Conservation (phyloP, 1,284 basidiomycete species). For the Cryptococcus neoformans region DNA sequence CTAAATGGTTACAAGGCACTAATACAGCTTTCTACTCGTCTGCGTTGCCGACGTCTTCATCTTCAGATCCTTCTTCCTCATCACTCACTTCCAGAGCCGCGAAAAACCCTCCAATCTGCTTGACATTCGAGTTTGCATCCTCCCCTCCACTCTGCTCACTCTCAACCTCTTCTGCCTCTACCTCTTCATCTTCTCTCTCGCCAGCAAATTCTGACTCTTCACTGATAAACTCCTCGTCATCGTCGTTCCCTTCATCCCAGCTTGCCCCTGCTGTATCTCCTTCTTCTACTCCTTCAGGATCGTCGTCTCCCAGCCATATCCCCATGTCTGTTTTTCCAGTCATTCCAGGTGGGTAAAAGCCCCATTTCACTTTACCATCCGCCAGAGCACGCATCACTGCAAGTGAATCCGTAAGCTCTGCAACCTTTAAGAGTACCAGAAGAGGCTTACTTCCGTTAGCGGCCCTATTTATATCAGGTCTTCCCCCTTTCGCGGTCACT, state of each 20-base stretch:
- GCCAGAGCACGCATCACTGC: constrained; percentile 73
- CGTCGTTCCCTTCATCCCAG: constrained; percentile 19
- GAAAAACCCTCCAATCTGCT: constrained; percentile 40
- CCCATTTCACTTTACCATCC: constrained; percentile 76
- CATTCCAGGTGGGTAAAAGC: constrained; percentile 67
- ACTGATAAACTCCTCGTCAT: constrained; percentile 8
- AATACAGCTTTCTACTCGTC: not conserved
- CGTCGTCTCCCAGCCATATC: constrained; percentile 58
- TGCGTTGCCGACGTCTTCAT: constrained; percentile 34
- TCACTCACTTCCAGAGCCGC: constrained; percentile 39
- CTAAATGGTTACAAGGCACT: too few relatives aligned
- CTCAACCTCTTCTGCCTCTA: constrained; percentile 18
- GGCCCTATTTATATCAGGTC: constrained; percentile 81
- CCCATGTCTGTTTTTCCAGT: constrained; percentile 47
- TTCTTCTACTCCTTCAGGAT: constrained; percentile 8
- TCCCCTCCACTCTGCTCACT: constrained; percentile 14
- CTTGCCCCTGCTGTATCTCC: constrained; percentile 14
- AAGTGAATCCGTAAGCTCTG: not conserved
- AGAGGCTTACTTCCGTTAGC: constrained; percentile 73
- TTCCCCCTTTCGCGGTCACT: constrained; percentile 81
- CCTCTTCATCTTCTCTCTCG: constrained; percentile 26
- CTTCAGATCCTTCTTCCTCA: constrained; percentile 42
- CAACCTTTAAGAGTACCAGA: not conserved
- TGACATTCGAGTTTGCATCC: constrained; percentile 23
- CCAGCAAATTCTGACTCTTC: constrained; percentile 29